Conservation (phyloP, 768 basidiomycete genomes). For the Leccinum boreale region DNA sequence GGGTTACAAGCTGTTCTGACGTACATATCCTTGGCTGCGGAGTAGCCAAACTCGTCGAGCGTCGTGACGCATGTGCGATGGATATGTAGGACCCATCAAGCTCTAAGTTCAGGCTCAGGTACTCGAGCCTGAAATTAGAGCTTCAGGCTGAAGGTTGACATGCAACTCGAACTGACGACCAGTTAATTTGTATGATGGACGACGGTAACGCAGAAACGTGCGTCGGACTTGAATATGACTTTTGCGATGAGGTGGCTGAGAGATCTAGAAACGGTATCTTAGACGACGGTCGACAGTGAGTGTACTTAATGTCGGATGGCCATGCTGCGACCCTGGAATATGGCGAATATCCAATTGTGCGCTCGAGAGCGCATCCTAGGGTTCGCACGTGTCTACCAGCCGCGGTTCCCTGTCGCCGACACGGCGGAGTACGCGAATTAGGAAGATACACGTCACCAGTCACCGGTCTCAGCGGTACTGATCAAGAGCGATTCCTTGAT, state of each 20-base stretch:
- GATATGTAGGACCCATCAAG: not conserved
- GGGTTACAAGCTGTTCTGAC: not conserved
- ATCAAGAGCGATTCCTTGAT: not conserved
- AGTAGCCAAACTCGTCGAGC: not conserved
- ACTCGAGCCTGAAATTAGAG: not conserved
- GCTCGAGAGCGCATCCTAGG: not conserved
- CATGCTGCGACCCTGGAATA: not conserved
- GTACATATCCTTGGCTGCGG: not conserved
- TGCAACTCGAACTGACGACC: not conserved
- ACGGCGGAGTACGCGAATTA: not conserved
- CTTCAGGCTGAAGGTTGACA: not conserved
- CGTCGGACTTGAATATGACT: not conserved
- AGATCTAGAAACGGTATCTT: not conserved
- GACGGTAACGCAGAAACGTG: not conserved
- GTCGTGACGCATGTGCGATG: not conserved
- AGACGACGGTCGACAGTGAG: not conserved
- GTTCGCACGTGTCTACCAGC: not conserved
- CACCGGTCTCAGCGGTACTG: not conserved
- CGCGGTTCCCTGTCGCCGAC: not conserved
- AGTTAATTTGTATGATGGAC: not conserved
- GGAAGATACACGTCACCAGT: not conserved
- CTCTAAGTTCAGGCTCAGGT: not conserved
- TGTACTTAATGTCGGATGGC: not conserved
- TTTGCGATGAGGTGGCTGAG: not conserved
- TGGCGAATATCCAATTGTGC: not conserved